Conservation (phyloP, 805 yeast species). For the Ascoidea tarda region DNA sequence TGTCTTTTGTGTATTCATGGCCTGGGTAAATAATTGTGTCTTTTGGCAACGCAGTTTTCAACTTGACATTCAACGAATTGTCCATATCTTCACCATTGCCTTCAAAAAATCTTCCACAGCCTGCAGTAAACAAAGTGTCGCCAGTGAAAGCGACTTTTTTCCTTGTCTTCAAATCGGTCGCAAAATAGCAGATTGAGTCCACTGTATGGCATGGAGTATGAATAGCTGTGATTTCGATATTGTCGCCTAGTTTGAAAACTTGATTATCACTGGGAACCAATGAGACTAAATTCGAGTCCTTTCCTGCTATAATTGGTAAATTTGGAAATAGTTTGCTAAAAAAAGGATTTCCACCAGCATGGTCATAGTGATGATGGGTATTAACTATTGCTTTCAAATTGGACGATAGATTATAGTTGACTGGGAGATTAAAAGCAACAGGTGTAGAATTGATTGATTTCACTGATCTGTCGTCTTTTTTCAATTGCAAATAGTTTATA, state of each 20-base stretch:
- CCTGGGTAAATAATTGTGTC: slow-evolving; percentile 81
- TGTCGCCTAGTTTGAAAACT: slow-evolving; percentile 45
- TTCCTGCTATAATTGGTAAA: slow-evolving; percentile 71
- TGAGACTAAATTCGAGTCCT: slow-evolving; percentile 61
- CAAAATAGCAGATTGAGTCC: slow-evolving; percentile 86
- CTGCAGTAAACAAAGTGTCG: slow-evolving; percentile 86
- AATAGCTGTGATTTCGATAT: slow-evolving; percentile 57
- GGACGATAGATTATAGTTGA: slow-evolving; percentile 23
- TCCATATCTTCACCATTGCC: slow-evolving; percentile 80
- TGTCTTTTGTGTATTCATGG: slow-evolving; percentile 85
- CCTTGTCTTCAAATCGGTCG: slow-evolving; percentile 43
- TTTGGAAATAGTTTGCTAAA: slow-evolving; percentile 16
- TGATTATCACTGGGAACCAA: slow-evolving; percentile 56
- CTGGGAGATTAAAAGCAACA: slow-evolving; percentile 25
- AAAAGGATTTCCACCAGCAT: slow-evolving; percentile 67
- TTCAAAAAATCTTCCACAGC: slow-evolving; percentile 96
- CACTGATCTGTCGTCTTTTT: background rate
- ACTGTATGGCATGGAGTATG: slow-evolving; percentile 98
- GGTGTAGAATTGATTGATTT: background rate
- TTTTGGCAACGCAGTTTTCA: slow-evolving; percentile 42
- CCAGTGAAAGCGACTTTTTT: slow-evolving; percentile 84
- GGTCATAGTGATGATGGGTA: slow-evolving; percentile 96
- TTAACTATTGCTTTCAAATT: slow-evolving; percentile 70
- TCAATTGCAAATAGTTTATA: slow-evolving; percentile 4
- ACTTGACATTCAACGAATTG: slow-evolving; percentile 38